A percentile compares a stretch with the other conserved stretches of the same genome.
These are phyloP conservation scores for Zoysia pacifica DNA, from an alignment of 176 grass and related monocot species.

Conservation along the genomic window DNA sequence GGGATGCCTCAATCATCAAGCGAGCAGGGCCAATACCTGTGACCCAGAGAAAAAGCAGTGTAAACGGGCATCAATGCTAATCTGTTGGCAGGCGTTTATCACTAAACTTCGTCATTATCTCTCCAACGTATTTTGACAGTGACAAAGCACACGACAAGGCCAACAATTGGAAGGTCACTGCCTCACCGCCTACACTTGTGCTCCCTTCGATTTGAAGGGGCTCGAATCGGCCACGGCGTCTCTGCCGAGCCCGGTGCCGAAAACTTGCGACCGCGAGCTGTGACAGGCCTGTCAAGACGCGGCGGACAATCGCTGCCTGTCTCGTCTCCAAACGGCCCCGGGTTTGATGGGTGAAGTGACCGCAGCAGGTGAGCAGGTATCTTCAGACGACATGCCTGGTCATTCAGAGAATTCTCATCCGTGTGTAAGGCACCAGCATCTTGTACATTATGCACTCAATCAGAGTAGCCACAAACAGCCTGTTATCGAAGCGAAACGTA, in stretches of 20 bases:
- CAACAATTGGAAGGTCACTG: slow-evolving; percentile 7
- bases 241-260: not conserved
- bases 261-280: not conserved
- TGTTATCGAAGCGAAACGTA: not conserved
- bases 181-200: not conserved
- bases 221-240: not conserved
- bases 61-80: not conserved
- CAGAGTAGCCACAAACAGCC: too few species aligned
- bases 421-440: too few species aligned
- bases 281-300: not conserved
- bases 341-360: slow-evolving; percentile 18
- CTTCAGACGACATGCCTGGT: not conserved
- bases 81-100: not conserved
- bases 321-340: not conserved
- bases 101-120: not conserved
- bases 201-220: slow-evolving; percentile 17
- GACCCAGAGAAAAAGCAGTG: not conserved
- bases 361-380: slow-evolving; percentile 2
- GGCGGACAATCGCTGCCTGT: slow-evolving; percentile 10
- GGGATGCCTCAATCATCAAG: slow-evolving; percentile 1
- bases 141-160: slow-evolving; percentile 12
- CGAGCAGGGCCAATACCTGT: not conserved
- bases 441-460: too few species aligned
- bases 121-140: not conserved
- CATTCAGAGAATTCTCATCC: not conserved